A percentile compares a stretch with the other conserved stretches of the same genome.
Evolutionary conservation across 2,329 filamentous ascomycete species (phyloP).

Genomic region (Aspergillus jensenii): DNA sequence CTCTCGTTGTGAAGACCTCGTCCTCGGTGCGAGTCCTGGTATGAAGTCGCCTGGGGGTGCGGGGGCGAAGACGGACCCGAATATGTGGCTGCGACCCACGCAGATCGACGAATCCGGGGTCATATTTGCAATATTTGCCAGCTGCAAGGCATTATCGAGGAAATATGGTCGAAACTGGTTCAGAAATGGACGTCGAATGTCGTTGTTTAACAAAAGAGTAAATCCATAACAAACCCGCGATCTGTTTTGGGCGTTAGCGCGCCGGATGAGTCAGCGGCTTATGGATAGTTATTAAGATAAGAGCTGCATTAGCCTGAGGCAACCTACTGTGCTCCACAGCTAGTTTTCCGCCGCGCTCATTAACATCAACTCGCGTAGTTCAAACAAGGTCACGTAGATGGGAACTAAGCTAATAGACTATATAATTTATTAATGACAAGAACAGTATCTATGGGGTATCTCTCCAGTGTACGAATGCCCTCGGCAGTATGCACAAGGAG

Average conservation of each 20-base stretch:
- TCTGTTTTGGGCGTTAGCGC: not conserved
- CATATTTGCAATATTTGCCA: not conserved
- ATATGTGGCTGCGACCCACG: constrained; percentile 39
- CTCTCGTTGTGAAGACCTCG: constrained; percentile 9
- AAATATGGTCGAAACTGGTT: not conserved
- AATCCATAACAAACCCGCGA: constrained; percentile 1
- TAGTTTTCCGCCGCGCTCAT: no score
- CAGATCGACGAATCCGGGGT: constrained; percentile 11
- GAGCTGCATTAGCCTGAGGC: not conserved
- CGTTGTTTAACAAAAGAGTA: not conserved
- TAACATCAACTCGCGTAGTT: no score
- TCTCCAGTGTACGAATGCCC: constrained; percentile 5
- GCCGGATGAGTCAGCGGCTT: constrained; percentile 9
- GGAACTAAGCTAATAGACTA: not conserved
- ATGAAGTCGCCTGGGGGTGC: constrained; percentile 34
- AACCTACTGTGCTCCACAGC: not conserved
- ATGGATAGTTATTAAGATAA: constrained; percentile 14
- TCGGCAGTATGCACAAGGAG: constrained; percentile 1
- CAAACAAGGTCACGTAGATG: not conserved
- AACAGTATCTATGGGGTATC: constrained; percentile 16
- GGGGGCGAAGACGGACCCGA: constrained; percentile 45
- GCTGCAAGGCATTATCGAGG: constrained; percentile 2
- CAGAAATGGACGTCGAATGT: not conserved
- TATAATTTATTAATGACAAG: not conserved
- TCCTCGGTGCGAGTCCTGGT: constrained; percentile 19